Evolutionary conservation across 352 stramenopile genomes (phyloP).

Genomic region (Phytophthora brassicae): DNA sequence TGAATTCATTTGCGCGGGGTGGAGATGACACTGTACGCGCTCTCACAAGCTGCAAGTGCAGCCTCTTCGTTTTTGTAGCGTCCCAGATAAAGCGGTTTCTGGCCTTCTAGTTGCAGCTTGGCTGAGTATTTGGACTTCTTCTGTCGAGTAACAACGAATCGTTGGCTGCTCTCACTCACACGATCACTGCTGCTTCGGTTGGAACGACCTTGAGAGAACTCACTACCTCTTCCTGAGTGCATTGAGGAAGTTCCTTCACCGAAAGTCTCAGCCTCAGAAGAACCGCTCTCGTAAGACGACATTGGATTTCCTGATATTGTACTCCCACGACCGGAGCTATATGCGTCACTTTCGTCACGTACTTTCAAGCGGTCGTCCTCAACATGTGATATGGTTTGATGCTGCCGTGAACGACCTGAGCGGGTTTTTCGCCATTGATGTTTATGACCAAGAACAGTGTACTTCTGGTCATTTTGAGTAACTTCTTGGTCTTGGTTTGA

Average conservation of each 20-base stretch:
- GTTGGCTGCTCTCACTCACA: conserved; percentile 7
- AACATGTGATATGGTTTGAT: conserved; percentile 48
- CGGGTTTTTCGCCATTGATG: conserved; percentile 59
- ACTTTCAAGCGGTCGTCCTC: conserved; percentile 26
- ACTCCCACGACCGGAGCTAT: conserved; percentile 22
- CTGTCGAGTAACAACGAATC: conserved; percentile 58
- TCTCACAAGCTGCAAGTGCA: conserved; percentile 60
- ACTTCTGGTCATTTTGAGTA: conserved; percentile 31
- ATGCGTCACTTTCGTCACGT: conserved; percentile 7
- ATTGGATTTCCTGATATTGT: conserved; percentile 6
- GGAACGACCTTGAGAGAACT: conserved; percentile 17
- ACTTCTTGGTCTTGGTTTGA: conserved; percentile 47
- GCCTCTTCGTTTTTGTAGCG: conserved; percentile 68
- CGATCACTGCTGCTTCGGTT: conserved; percentile 19
- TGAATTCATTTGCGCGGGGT: conserved; percentile 51
- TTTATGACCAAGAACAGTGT: conserved; percentile 62
- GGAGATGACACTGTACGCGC: conserved; percentile 51
- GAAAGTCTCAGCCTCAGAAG: conserved; percentile 10
- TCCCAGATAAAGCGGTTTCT: conserved; percentile 71
- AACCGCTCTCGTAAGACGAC: conserved; percentile 14
- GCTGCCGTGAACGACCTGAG: conserved; percentile 33
- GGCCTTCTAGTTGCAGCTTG: conserved; percentile 55
- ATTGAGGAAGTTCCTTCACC: conserved; percentile 15
- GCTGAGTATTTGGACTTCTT: conserved; percentile 63
- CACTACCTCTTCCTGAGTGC: conserved; percentile 15